Conservation (phyloP, 129 eudicot species). For the Helianthus tuberosus region DNA sequence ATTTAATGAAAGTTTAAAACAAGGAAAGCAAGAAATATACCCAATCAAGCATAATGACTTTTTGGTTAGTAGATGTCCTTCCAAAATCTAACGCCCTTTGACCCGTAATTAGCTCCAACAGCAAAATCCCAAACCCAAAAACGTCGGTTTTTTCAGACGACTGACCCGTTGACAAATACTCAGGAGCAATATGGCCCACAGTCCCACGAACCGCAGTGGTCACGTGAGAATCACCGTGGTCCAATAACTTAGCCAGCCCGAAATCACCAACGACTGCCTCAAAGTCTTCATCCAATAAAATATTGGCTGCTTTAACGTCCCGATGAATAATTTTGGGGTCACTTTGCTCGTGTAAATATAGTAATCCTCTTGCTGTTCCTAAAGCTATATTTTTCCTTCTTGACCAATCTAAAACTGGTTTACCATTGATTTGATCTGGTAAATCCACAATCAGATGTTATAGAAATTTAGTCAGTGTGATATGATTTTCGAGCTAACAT, state of each 20-base stretch:
- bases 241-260: slow-evolving; percentile 90
- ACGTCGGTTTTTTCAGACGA: slow-evolving; percentile 97
- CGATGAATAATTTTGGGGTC: slow-evolving; percentile 95
- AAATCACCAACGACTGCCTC: slow-evolving; percentile 99
- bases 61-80: slow-evolving; percentile 63
- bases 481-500: neutral
- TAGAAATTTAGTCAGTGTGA: neutral
- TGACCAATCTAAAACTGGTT: slow-evolving; percentile 83
- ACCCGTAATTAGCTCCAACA: slow-evolving; percentile 90
- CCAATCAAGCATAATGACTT: slow-evolving; percentile 92
- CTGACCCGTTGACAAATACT: slow-evolving; percentile 87
- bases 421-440: slow-evolving; percentile 74
- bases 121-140: slow-evolving; percentile 91
- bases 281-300: slow-evolving; percentile 85
- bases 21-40: slow-evolving; percentile 43
- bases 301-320: slow-evolving; percentile 97
- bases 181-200: slow-evolving; percentile 97
- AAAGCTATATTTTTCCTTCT: slow-evolving; percentile 83
- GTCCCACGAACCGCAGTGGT: slow-evolving; percentile 99
- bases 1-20: neutral
- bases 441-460: slow-evolving; percentile 11
- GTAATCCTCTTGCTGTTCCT: slow-evolving; percentile 91
- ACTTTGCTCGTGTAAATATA: slow-evolving; percentile 88
- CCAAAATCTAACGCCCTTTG: slow-evolving; percentile 94
- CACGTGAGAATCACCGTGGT: slow-evolving; percentile 90